These are phyloP conservation scores for Nothopassalora personata DNA, from an alignment of 2,329 filamentous ascomycete species.

Conservation along the genomic window DNA sequence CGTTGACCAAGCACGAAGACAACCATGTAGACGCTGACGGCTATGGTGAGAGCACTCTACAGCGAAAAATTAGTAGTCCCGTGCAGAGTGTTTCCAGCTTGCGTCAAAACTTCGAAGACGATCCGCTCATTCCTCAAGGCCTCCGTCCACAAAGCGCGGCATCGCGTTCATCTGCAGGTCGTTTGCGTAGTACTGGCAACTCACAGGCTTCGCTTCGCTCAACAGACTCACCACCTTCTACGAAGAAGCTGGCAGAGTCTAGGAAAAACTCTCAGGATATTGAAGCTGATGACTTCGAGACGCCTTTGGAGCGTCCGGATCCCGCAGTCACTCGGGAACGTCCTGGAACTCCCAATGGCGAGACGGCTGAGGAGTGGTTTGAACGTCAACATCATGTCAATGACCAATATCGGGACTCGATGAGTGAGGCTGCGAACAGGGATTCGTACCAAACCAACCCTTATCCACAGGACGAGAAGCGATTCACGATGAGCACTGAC, in stretches of 20 bases:
- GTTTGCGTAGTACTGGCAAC: conserved; percentile 47
- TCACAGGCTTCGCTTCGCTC: conserved; percentile 58
- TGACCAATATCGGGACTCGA: conserved; percentile 49
- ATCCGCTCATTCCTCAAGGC: conserved; percentile 30
- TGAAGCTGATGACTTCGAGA: conserved; percentile 36
- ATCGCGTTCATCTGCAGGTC: conserved; percentile 56
- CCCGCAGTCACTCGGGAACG: conserved; percentile 46
- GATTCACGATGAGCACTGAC: conserved; percentile 48
- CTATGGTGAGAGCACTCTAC: conserved; percentile 23
- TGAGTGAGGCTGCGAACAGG: conserved; percentile 27
- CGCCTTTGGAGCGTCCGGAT: conserved; percentile 34
- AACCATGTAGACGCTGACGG: conserved; percentile 42
- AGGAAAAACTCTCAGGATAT: conserved; percentile 49
- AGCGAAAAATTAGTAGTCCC: conserved; percentile 53
- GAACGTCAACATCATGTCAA: conserved; percentile 55
- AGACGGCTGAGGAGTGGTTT: conserved; percentile 47
- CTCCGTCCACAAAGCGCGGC: conserved; percentile 29
- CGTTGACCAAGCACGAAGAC: conserved; percentile 59
- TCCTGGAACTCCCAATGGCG: conserved; percentile 26
- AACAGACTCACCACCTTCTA: conserved; percentile 53
- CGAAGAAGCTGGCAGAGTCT: conserved; percentile 46
- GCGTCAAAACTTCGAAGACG: conserved; percentile 53
- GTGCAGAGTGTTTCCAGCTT: conserved; percentile 83
- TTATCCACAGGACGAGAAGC: conserved; percentile 50
- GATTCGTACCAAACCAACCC: conserved; percentile 43